Evolutionary conservation across 2,329 filamentous ascomycete species (phyloP).

Genomic region (Sarocladium brachiariae): DNA sequence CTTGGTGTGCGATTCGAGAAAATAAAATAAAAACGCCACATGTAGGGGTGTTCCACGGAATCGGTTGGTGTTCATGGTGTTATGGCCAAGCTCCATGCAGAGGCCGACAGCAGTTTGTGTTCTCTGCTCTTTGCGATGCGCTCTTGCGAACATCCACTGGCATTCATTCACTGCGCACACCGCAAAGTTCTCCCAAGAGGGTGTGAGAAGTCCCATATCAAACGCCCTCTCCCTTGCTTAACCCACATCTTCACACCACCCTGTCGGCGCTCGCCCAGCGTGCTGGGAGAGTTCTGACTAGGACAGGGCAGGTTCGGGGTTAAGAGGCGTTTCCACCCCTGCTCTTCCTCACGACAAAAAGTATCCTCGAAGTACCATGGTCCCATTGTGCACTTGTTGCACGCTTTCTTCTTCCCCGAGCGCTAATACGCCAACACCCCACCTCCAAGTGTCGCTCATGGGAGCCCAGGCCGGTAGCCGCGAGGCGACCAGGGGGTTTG

Average conservation of each 20-base stretch:
- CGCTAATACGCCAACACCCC: constrained; percentile 9
- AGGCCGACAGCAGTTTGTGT: no score
- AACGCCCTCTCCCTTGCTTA: constrained; percentile 1
- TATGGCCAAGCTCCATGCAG: no score
- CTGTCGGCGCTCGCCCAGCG: constrained; percentile 6
- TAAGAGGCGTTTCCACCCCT: not conserved
- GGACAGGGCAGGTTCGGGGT: no score
- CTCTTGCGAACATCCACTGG: not conserved
- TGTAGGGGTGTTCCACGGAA: not conserved
- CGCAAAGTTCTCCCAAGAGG: constrained; percentile 4
- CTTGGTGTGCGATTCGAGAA: not conserved
- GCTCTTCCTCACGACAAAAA: not conserved
- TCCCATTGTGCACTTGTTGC: not conserved
- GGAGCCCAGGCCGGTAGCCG: constrained; percentile 6
- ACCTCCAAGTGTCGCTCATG: not conserved
- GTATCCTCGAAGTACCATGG: constrained; percentile 6
- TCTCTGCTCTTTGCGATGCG: no score
- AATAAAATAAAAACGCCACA: constrained; percentile 1
- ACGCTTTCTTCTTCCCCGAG: constrained; percentile 7
- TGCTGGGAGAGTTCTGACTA: constrained; percentile 1
- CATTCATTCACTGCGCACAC: constrained; percentile 3
- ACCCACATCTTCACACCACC: constrained; percentile 9
- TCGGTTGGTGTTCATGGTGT: not conserved
- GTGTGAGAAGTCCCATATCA: not conserved
- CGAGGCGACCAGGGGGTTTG: constrained; percentile 2